Evolutionary conservation across 306 rosid species (phyloP).

Genomic region (Sophora flavescens): DNA sequence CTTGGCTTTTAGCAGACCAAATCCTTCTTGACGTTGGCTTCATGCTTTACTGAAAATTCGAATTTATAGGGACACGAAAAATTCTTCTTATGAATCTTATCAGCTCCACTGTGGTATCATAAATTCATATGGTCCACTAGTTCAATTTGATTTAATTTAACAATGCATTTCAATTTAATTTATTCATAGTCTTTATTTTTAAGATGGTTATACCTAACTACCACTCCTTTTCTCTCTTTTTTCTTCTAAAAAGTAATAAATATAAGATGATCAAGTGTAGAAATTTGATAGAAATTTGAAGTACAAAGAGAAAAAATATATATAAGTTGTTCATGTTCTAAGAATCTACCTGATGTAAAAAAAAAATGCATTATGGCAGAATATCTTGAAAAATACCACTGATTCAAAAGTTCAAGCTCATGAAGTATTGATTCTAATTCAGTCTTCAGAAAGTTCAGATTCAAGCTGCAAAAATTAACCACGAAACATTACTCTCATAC

Average conservation of each 20-base stretch:
- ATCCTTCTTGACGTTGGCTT: constrained; percentile 61
- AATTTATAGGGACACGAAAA: constrained; percentile 47
- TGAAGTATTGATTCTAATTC: constrained; percentile 47
- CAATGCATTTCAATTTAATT: too few relatives aligned
- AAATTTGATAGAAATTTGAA: too few relatives aligned
- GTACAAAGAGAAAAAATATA: too few relatives aligned
- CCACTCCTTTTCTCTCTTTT: too few relatives aligned
- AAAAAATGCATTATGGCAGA: constrained; percentile 47
- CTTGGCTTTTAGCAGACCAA: constrained; percentile 18
- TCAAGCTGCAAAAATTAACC: constrained; percentile 56
- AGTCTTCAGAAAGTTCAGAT: constrained; percentile 56
- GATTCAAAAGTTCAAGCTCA: constrained; percentile 48
- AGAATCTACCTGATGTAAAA: constrained; percentile 51
- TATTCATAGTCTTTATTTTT: too few relatives aligned
- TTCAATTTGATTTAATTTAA: neutral
- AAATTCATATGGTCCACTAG: constrained; percentile 44
- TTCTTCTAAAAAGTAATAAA: too few relatives aligned
- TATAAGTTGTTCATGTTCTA: neutral
- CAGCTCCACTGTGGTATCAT: constrained; percentile 21
- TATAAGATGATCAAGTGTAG: too few relatives aligned
- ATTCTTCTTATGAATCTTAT: constrained; percentile 5
- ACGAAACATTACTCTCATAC: constrained; percentile 57
- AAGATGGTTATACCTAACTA: too few relatives aligned
- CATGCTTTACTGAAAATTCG: constrained; percentile 66
- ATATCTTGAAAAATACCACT: constrained; percentile 57